Evolutionary conservation across 257 asterid genomes (phyloP), one percentile per base, ranked within the genome.

Genomic region (Solanum bulbocastanum): DNA sequence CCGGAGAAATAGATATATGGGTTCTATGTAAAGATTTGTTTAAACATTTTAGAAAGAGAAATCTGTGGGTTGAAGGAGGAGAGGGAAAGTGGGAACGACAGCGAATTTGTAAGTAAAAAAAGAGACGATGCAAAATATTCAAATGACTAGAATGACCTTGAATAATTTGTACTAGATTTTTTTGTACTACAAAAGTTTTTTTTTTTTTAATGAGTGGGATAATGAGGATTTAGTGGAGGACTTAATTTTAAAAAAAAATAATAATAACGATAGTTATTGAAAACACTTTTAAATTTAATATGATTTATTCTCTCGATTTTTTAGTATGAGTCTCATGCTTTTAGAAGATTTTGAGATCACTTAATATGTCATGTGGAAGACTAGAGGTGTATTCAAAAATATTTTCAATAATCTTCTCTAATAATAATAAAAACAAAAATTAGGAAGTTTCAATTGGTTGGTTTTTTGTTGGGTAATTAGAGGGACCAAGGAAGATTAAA

Each of bases 31-130:
- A 23, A 52, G 79, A 27, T 87, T 71, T 84, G 16, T 82, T 46
- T 82, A 30, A 44, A 16, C 37, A 27, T 86, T 35, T 69, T 71
- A 86, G 84, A 39, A 60, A 83, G 40, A 40, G 36, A 88, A 89
- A 87, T 69, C 92, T 81, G 93, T 87, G 93, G 92, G 93, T 22
- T 85, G 86, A 58, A 87, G 86, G 76, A 71, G 69, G 90, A 68
- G 56, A 66, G 87, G 86, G 83, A 71, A 83, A 49, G 84, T 75
- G 84, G 90, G 75, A 56, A 75, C 73, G 87, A 89, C 87, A 89
- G 90, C 91, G 88, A 91, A 92, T 91, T 91, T 93, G 93, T 87
- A 92, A 89, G 89, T 86, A 49, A 46, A 62, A 42, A 88, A 49
- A 30, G 39, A 35, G 89, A 72, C 86, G 88, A 90, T 88, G 85